These are phyloP conservation scores for Cladobotryum mycophilum DNA, from an alignment of 2,329 filamentous ascomycete species.

Conservation along the genomic window DNA sequence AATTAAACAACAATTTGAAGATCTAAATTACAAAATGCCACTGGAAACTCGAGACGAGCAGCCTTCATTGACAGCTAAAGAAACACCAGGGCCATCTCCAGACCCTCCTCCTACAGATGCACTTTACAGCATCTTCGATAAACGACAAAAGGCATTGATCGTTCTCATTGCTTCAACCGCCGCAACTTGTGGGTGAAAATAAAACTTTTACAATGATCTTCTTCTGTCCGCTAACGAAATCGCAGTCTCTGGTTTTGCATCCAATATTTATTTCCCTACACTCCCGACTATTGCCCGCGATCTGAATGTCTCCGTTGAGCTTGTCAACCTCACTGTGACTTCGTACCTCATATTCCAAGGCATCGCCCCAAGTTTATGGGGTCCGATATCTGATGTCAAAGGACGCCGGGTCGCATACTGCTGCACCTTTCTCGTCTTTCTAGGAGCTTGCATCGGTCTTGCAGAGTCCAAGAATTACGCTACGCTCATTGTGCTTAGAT, in stretches of 20 bases:
- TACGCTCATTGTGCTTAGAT: conserved; percentile 46
- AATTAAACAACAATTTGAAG: too few relatives aligned
- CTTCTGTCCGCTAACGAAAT: conserved; percentile 4
- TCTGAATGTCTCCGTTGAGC: conserved; percentile 34
- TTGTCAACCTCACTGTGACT: conserved; percentile 47
- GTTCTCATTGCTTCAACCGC: conserved; percentile 41
- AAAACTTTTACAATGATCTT: neutral
- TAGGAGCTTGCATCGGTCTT: conserved; percentile 48
- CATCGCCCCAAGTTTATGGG: conserved; percentile 50
- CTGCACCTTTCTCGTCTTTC: conserved; percentile 45
- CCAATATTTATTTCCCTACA: conserved; percentile 51
- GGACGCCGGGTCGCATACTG: conserved; percentile 50
- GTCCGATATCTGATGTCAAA: conserved; percentile 47
- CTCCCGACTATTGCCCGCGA: conserved; percentile 42
- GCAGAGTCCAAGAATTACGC: conserved; percentile 43
- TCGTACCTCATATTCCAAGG: conserved; percentile 57
- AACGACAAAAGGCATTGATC: conserved; percentile 41
- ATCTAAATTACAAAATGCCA: too few relatives aligned
- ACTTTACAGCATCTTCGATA: conserved; percentile 46
- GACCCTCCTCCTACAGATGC: conserved; percentile 5
- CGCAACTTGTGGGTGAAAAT: conserved; percentile 39
- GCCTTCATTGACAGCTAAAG: too few relatives aligned
- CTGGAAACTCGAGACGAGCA: too few relatives aligned
- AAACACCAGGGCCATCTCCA: too few relatives aligned
- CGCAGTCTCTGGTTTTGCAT: conserved; percentile 36